A percentile compares a stretch with the other conserved stretches of the same genome.
phyloP scores from a whole-genome alignment of 352 stramenopile genomes.

The Globisporangium polare region DNA sequence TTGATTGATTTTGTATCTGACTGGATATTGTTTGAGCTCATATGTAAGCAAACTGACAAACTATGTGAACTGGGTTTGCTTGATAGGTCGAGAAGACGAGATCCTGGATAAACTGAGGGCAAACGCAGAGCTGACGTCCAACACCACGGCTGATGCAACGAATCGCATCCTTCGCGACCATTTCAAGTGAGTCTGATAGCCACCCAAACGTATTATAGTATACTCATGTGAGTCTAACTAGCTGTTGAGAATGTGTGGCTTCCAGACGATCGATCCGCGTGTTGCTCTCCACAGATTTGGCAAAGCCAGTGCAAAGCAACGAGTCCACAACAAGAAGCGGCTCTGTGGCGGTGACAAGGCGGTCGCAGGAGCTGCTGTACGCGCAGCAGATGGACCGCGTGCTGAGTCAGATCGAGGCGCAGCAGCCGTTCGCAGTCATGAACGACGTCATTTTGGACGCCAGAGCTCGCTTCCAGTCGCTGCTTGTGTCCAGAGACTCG shows the following conservation, averaged over 20 bases:
- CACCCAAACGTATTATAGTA: neutral
- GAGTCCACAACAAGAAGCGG: neutral
- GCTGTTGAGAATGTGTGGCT: neutral
- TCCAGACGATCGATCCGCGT: slow-evolving; percentile 16
- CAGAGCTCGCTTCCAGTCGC: slow-evolving; percentile 21
- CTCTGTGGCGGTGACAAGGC: slow-evolving; percentile 11
- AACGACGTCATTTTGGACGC: slow-evolving; percentile 18
- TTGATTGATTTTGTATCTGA: too few relatives aligned
- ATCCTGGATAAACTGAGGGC: slow-evolving; percentile 16
- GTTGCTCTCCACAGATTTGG: slow-evolving; percentile 18
- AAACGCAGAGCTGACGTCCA: slow-evolving; percentile 3
- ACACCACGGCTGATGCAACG: slow-evolving; percentile 5
- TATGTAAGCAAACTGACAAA: too few relatives aligned
- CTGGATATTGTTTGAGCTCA: too few relatives aligned
- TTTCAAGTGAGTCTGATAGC: slow-evolving; percentile 15
- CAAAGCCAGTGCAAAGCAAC: neutral
- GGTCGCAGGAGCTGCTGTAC: slow-evolving; percentile 29
- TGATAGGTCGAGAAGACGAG: slow-evolving; percentile 21
- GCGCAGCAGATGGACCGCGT: slow-evolving; percentile 42
- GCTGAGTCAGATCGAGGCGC: slow-evolving; percentile 24
- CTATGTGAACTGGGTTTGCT: too few relatives aligned
- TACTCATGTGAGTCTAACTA: neutral
- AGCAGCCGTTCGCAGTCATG: slow-evolving; percentile 26
- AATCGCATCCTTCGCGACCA: slow-evolving; percentile 16
- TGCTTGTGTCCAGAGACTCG: neutral